These are phyloP conservation scores for Albophoma yamanashiensis DNA, from an alignment of 2,329 filamentous ascomycete species.

Conservation along the genomic window DNA sequence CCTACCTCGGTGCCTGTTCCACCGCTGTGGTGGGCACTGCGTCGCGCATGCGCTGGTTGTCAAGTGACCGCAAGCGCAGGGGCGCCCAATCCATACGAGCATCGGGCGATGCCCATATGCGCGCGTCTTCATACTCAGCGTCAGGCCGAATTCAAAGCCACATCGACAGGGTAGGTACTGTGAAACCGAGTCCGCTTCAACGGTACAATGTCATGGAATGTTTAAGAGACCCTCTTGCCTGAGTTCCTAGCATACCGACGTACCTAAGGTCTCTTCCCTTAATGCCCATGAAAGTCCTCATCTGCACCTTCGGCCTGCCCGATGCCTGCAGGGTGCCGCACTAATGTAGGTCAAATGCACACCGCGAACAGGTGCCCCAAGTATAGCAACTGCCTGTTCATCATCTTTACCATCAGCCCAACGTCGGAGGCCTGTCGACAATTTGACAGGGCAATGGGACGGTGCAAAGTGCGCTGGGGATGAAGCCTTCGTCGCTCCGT, in stretches of 20 bases:
- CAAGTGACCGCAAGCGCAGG: slow-evolving; percentile 1
- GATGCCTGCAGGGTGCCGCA: not conserved
- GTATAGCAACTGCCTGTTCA: not conserved
- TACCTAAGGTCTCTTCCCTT: no score
- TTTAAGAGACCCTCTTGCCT: not conserved
- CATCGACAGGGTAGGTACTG: not conserved
- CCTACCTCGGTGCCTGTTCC: not conserved
- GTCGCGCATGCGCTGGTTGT: slow-evolving; percentile 1
- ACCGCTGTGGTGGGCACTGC: not conserved
- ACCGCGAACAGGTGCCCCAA: not conserved
- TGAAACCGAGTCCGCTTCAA: no score
- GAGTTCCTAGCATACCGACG: not conserved
- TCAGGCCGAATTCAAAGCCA: not conserved
- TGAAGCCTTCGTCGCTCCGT: not conserved
- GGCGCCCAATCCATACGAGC: not conserved
- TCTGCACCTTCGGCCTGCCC: not conserved
- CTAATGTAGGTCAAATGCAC: not conserved
- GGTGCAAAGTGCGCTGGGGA: not conserved
- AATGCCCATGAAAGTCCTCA: not conserved
- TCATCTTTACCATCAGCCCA: not conserved
- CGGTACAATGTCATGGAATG: not conserved
- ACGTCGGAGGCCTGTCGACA: not conserved
- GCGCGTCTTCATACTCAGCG: not conserved
- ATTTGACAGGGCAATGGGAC: no score
- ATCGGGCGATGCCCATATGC: not conserved